Conservation (phyloP, 768 basidiomycete species). For the Leucosporidium creatinivorum region DNA sequence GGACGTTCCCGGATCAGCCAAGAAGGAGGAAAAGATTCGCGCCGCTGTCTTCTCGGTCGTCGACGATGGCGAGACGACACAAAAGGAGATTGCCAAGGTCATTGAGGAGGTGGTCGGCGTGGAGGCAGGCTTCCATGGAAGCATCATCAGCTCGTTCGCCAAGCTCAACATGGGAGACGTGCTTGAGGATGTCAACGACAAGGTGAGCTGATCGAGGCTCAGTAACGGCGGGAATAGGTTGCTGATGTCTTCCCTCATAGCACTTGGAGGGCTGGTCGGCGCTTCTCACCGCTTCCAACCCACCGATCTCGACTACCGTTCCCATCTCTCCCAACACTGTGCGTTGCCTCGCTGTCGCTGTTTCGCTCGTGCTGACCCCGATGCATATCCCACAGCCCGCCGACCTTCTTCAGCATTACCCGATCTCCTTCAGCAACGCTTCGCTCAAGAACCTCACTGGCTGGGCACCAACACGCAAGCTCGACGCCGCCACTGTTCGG, state of each 20-base stretch:
- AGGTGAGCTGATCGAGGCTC: constrained; percentile 4
- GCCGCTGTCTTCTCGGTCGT: constrained; percentile 28
- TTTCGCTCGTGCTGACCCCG: neutral
- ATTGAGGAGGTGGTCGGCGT: constrained; percentile 26
- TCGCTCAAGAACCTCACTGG: constrained; percentile 18
- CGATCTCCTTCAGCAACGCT: constrained; percentile 16
- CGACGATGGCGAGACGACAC: constrained; percentile 28
- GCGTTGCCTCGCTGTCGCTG: neutral
- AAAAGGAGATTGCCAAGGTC: constrained; percentile 22
- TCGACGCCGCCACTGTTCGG: constrained; percentile 10
- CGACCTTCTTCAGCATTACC: constrained; percentile 30
- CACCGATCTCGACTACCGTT: constrained; percentile 18
- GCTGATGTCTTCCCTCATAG: neutral
- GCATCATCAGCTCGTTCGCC: constrained; percentile 28
- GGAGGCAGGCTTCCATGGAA: constrained; percentile 28
- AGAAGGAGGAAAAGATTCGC: constrained; percentile 10
- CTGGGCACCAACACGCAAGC: constrained; percentile 18
- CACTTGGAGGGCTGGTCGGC: constrained; percentile 31
- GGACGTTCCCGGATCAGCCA: constrained; percentile 4
- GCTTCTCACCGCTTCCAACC: constrained; percentile 22
- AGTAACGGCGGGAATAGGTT: neutral
- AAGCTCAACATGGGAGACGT: constrained; percentile 32
- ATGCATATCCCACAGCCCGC: constrained; percentile 5
- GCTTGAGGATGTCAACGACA: constrained; percentile 32
- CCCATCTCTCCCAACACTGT: constrained; percentile 30